phyloP scores from a whole-genome alignment of 306 rosid genomes.

The Quercus parvula region DNA sequence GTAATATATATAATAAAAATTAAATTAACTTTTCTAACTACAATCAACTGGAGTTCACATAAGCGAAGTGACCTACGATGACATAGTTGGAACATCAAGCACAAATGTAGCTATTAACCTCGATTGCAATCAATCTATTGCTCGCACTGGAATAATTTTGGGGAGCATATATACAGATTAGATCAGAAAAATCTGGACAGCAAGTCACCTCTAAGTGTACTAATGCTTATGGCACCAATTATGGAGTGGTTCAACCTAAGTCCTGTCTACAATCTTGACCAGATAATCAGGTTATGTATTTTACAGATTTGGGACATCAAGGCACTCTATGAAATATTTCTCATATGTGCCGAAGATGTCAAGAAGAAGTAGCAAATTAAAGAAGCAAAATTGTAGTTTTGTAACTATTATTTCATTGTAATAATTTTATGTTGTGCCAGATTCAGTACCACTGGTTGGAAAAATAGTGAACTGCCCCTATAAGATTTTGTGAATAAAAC shows the following conservation, averaged over 20 bases:
- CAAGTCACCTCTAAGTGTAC: slow-evolving; percentile 23
- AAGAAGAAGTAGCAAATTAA: too few relatives aligned
- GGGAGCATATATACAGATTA: slow-evolving; percentile 11
- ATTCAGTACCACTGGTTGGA: too few relatives aligned
- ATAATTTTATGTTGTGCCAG: too few relatives aligned
- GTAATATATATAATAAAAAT: too few relatives aligned
- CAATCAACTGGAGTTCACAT: slow-evolving; percentile 31
- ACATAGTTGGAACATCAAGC: slow-evolving; percentile 31
- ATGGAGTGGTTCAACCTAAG: slow-evolving; percentile 29
- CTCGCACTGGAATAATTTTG: slow-evolving; percentile 30
- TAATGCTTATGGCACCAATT: slow-evolving; percentile 29
- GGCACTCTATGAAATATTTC: too few relatives aligned
- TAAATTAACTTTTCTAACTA: too few relatives aligned
- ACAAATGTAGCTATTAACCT: slow-evolving; percentile 29
- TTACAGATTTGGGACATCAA: too few relatives aligned
- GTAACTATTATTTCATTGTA: too few relatives aligned
- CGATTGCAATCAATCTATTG: slow-evolving; percentile 25
- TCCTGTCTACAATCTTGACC: slow-evolving; percentile 19
- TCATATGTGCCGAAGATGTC: too few relatives aligned
- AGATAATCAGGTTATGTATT: background rate
- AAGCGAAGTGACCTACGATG: slow-evolving; percentile 19
- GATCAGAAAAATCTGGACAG: background rate
- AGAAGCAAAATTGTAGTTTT: too few relatives aligned
- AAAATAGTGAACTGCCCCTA: too few relatives aligned
- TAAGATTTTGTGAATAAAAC: background rate